These are phyloP conservation scores for Calocybe indica DNA, from an alignment of 768 basidiomycete genomes.

Conservation along the genomic window DNA sequence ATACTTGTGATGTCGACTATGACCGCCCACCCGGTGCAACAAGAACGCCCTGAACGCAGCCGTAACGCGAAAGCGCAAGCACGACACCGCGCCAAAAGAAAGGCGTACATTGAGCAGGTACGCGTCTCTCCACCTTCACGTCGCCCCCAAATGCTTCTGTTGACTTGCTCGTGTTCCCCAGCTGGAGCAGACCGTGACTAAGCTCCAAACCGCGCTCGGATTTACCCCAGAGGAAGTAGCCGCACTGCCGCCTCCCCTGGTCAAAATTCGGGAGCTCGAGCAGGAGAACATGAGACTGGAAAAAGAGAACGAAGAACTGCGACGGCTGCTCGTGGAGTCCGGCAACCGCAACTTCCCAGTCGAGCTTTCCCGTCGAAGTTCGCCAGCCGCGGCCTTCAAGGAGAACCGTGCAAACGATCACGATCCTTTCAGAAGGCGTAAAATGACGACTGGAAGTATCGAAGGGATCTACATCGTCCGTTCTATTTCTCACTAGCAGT, in stretches of 20 bases:
- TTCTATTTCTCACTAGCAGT: neutral
- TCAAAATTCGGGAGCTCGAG: conserved; percentile 78
- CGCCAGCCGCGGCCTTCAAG: conserved; percentile 36
- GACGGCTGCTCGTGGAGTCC: conserved; percentile 55
- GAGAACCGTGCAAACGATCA: conserved; percentile 48
- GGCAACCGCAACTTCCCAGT: conserved; percentile 28
- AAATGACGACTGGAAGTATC: conserved; percentile 34
- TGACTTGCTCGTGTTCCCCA: conserved; percentile 18
- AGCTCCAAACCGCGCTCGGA: conserved; percentile 70
- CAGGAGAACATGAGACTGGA: conserved; percentile 69
- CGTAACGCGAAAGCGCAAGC: conserved; percentile 88
- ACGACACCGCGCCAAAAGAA: conserved; percentile 85
- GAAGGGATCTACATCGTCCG: conserved; percentile 54
- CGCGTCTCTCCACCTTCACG: conserved; percentile 9
- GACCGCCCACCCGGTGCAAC: conserved; percentile 46
- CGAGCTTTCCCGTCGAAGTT: conserved; percentile 41
- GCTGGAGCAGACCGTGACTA: conserved; percentile 84
- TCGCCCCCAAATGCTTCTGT: neutral
- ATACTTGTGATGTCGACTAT: conserved; percentile 54
- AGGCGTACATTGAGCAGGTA: conserved; percentile 90
- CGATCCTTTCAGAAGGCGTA: conserved; percentile 52
- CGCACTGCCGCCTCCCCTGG: conserved; percentile 63
- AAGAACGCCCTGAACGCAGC: conserved; percentile 75
- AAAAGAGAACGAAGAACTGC: conserved; percentile 69
- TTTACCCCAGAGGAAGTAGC: conserved; percentile 72